Base-by-base conservation (phyloP, 148 eudicot species). In the Vaccinium corymbosum region DNA sequence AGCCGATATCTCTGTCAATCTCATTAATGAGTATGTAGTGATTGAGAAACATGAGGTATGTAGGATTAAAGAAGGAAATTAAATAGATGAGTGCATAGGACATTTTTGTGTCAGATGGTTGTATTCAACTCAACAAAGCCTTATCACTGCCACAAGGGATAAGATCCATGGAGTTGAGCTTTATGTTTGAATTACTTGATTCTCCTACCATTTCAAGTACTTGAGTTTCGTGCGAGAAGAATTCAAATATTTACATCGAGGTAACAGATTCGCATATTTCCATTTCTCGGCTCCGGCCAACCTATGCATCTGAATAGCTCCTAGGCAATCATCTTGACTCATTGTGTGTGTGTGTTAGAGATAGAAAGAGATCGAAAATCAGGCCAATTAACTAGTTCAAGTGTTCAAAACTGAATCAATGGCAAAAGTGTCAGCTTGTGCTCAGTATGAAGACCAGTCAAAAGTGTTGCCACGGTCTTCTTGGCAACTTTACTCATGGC, bases 321-420 rank as follows among this genome's bases (percentile, higher is more conserved):
- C 80, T 25, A 7, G 16, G 80, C 61, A 78, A 13, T 78, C 27
- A 76, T 20, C 79, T 48, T 48, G n/a, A 76, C 42, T 78, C 19
- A 10, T 14, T 76, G 27, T 6, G 68, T 20, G 68, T 62, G 68
- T 62, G 68, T 19, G 20, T 48, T 6, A 71, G 48, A 77, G 16
- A 77, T 17, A 78, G 61, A 52, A 1, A 78, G 57, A 14, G 11
- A 0, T 35, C 7, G 46, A 42, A 51, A 78, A 50, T 50, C 57
- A 51, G 10, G 80, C 80, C 16, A 78, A 51, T 9, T 22, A 66
- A 25, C 73, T 66, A 25, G 35, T 66, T 66, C 35, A 4, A 66
- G 2, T n/a, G 27, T 62, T 66, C 35, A 66, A 66, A 27, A 9
- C 5, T 25, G 73, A 25, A 27, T 27, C 73, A 20, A 25, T 49